phyloP scores from a whole-genome alignment of 2,329 filamentous ascomycete species.

The Aspergillus arachidicola region DNA sequence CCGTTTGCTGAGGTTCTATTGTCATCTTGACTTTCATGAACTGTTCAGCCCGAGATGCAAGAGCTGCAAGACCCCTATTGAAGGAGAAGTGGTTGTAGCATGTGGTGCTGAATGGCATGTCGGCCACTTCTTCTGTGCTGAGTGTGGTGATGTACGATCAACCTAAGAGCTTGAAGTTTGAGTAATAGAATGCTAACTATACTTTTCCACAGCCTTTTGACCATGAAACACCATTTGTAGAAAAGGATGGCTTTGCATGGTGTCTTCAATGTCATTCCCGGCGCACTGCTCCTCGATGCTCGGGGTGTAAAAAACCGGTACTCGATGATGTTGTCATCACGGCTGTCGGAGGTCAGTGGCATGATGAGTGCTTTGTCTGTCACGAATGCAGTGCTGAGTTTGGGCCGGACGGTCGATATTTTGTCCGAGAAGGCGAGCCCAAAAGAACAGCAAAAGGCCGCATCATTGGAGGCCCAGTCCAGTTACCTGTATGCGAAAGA shows the following conservation, averaged over 20 bases:
- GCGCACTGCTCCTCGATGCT: constrained; percentile 86
- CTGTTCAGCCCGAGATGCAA: constrained; percentile 90
- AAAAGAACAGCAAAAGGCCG: constrained; percentile 48
- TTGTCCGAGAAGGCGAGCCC: constrained; percentile 59
- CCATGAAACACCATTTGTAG: constrained; percentile 76
- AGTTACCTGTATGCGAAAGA: constrained; percentile 63
- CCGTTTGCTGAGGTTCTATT: constrained; percentile 80
- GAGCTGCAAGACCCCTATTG: constrained; percentile 93
- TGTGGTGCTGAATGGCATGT: constrained; percentile 96
- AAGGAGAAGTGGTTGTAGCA: constrained; percentile 91
- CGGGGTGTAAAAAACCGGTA: constrained; percentile 79
- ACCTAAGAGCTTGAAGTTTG: neutral
- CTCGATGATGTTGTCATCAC: constrained; percentile 88
- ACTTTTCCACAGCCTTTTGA: constrained; percentile 56
- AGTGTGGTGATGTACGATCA: constrained; percentile 76
- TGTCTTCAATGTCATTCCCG: constrained; percentile 91
- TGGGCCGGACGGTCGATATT: constrained; percentile 63
- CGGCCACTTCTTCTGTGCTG: constrained; percentile 98
- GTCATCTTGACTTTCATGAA: constrained; percentile 98
- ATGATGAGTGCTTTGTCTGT: constrained; percentile 88
- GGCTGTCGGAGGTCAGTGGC: constrained; percentile 90
- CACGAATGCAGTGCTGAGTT: constrained; percentile 64
- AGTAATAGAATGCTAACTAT: constrained; percentile 16
- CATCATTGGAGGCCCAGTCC: constrained; percentile 51
- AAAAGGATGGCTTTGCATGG: constrained; percentile 98